A percentile compares a stretch with the other conserved stretches of the same genome.
Conservation (phyloP, 2,329 filamentous ascomycete species). For the Rugonectria rugulosa region DNA sequence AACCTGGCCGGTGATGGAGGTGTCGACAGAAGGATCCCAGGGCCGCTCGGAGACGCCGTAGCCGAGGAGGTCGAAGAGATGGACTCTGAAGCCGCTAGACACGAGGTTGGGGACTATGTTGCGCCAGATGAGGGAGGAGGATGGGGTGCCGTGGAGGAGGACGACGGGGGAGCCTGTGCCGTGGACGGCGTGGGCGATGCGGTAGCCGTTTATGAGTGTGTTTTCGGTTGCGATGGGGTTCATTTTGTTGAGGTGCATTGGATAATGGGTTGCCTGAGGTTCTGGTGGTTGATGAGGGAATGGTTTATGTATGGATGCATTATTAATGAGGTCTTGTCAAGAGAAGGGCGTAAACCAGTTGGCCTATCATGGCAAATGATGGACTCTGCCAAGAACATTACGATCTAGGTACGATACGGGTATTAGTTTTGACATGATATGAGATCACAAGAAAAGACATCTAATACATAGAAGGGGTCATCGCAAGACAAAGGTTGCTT, state of each 20-base stretch:
- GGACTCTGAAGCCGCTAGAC: constrained; percentile 33
- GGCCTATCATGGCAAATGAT: too few relatives aligned
- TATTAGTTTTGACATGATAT: too few relatives aligned
- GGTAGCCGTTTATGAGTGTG: constrained; percentile 35
- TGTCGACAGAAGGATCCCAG: constrained; percentile 38
- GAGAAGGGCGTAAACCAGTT: constrained; percentile 26
- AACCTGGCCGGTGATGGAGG: constrained; percentile 44
- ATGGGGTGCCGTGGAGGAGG: constrained; percentile 44
- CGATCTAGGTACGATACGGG: too few relatives aligned
- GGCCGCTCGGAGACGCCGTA: constrained; percentile 44
- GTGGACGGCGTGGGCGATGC: constrained; percentile 40
- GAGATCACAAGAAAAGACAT: too few relatives aligned
- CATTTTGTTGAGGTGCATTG: too few relatives aligned
- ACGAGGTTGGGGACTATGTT: constrained; percentile 37
- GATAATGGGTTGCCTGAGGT: too few relatives aligned
- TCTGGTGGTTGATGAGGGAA: too few relatives aligned
- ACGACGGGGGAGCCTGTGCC: constrained; percentile 39
- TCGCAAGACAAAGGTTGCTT: too few relatives aligned
- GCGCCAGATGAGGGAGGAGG: constrained; percentile 46
- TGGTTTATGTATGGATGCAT: constrained; percentile 17
- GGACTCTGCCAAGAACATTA: too few relatives aligned
- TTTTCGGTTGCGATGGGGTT: constrained; percentile 38
- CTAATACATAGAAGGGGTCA: too few relatives aligned
- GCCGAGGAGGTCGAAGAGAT: constrained; percentile 43
- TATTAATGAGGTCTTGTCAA: constrained; percentile 29